These are phyloP conservation scores for Penicillium angulare DNA, from an alignment of 495 filamentous ascomycete species.

Conservation along the genomic window DNA sequence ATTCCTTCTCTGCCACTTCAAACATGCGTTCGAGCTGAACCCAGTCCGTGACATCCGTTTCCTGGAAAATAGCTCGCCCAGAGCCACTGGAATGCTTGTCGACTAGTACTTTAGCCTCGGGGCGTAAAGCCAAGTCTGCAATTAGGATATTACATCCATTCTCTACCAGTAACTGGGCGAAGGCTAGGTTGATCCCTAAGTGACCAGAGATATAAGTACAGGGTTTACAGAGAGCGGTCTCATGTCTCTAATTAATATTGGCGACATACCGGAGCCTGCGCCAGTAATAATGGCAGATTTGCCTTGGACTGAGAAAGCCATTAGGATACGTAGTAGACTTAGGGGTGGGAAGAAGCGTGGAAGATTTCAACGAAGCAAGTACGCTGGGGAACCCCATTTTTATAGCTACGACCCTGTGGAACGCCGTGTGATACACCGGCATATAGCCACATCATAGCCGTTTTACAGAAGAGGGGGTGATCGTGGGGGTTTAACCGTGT, in stretches of 20 bases:
- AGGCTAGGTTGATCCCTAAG: conserved; percentile 56
- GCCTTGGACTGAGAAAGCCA: conserved; percentile 52
- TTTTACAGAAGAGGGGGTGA: conserved; percentile 12
- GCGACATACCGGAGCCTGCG: conserved; percentile 60
- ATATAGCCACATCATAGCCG: conserved; percentile 15
- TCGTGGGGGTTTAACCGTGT: conserved; percentile 13
- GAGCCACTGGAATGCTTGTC: conserved; percentile 44
- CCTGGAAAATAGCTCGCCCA: conserved; percentile 56
- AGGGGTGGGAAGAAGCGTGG: neutral
- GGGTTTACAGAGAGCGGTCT: neutral
- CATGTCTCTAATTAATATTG: neutral
- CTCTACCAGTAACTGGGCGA: conserved; percentile 56
- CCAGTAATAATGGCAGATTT: conserved; percentile 70
- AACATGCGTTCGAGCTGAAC: conserved; percentile 58
- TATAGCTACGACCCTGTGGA: conserved; percentile 14
- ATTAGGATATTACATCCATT: conserved; percentile 64
- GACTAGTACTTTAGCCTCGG: conserved; percentile 59
- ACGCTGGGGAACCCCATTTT: too few species aligned
- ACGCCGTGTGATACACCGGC: conserved; percentile 20
- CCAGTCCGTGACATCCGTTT: conserved; percentile 64
- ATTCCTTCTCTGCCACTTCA: conserved; percentile 48
- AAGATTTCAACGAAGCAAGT: neutral
- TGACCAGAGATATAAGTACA: conserved; percentile 1
- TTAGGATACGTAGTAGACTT: conserved; percentile 8
- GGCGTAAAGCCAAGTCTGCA: conserved; percentile 62